phyloP scores from a whole-genome alignment of 2,329 filamentous ascomycete species.

The Colletotrichum brevisporum region DNA sequence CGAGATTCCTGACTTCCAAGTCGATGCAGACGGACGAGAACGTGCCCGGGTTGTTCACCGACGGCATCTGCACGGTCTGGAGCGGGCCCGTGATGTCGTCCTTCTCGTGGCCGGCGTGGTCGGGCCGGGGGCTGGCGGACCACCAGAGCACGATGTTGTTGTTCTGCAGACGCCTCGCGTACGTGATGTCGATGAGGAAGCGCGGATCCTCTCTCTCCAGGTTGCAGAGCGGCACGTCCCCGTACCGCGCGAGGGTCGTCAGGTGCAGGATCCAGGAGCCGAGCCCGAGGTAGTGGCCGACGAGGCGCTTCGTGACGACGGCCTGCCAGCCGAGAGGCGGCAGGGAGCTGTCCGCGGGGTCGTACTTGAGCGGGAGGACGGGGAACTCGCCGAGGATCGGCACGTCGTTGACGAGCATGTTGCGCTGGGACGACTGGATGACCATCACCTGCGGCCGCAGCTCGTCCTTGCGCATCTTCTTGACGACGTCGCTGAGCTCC shows the following conservation, averaged over 20 bases:
- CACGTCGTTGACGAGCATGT: constrained; percentile 86
- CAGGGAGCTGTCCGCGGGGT: constrained; percentile 86
- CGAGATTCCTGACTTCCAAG: constrained; percentile 91
- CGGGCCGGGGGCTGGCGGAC: constrained; percentile 87
- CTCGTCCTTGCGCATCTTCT: constrained; percentile 91
- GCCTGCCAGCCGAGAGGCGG: constrained; percentile 95
- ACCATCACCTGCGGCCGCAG: constrained; percentile 85
- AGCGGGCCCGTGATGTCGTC: constrained; percentile 89
- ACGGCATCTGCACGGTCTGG: constrained; percentile 91
- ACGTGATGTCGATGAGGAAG: constrained; percentile 96
- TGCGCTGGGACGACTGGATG: constrained; percentile 89
- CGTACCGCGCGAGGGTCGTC: constrained; percentile 88
- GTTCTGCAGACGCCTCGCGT: constrained; percentile 88
- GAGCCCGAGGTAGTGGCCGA: constrained; percentile 93
- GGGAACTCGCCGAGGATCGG: constrained; percentile 88
- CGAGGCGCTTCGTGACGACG: constrained; percentile 86
- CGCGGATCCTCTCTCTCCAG: constrained; percentile 93
- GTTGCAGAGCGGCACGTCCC: constrained; percentile 95
- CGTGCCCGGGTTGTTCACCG: constrained; percentile 91
- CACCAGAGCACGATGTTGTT: constrained; percentile 98
- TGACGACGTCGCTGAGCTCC: constrained; percentile 88
- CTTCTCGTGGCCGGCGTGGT: constrained; percentile 95
- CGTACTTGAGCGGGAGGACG: constrained; percentile 83
- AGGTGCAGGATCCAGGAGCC: constrained; percentile 93
- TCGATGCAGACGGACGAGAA: constrained; percentile 98